Percentiles rank a stretch among this genome's conserved stretches.
Conservation (phyloP, 2,329 filamentous ascomycete genomes). For the Apiospora koreana region DNA sequence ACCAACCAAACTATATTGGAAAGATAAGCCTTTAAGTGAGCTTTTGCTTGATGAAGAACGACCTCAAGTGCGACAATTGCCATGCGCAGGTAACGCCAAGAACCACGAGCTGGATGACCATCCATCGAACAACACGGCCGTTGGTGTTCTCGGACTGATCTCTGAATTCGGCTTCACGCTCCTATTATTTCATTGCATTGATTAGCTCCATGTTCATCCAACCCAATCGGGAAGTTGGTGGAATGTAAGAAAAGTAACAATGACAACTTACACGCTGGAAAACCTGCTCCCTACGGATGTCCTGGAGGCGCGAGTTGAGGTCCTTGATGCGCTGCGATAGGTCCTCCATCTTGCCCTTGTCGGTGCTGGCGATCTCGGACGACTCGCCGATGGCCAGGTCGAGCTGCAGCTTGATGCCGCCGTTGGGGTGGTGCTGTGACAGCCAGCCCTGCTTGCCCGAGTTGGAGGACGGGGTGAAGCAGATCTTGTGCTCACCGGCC, state of each 20-base stretch:
- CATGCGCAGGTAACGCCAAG: constrained; percentile 89
- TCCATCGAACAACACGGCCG: constrained; percentile 89
- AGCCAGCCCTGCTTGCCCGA: constrained; percentile 73
- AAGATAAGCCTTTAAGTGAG: constrained; percentile 64
- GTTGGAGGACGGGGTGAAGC: constrained; percentile 83
- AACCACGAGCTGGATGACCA: constrained; percentile 83
- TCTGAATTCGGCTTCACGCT: constrained; percentile 96
- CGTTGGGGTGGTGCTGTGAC: constrained; percentile 62
- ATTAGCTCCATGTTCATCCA: background rate
- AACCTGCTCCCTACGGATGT: constrained; percentile 91
- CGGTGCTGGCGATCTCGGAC: constrained; percentile 87
- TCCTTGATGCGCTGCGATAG: constrained; percentile 87
- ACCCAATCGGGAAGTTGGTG: no score
- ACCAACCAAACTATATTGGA: background rate
- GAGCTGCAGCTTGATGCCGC: constrained; percentile 79
- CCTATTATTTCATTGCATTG: constrained; percentile 51
- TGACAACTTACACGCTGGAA: constrained; percentile 76
- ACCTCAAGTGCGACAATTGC: constrained; percentile 92
- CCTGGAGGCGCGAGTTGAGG: constrained; percentile 81
- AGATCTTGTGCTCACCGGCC: constrained; percentile 92
- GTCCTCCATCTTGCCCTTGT: constrained; percentile 91
- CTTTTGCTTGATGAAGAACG: constrained; percentile 99
- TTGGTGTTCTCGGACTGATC: constrained; percentile 97
- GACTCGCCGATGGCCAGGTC: constrained; percentile 95
- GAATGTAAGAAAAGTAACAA: no score